These are phyloP conservation scores for Magnolia changhungtana DNA, from an alignment of 164 flowering plant species.

Conservation along the genomic window DNA sequence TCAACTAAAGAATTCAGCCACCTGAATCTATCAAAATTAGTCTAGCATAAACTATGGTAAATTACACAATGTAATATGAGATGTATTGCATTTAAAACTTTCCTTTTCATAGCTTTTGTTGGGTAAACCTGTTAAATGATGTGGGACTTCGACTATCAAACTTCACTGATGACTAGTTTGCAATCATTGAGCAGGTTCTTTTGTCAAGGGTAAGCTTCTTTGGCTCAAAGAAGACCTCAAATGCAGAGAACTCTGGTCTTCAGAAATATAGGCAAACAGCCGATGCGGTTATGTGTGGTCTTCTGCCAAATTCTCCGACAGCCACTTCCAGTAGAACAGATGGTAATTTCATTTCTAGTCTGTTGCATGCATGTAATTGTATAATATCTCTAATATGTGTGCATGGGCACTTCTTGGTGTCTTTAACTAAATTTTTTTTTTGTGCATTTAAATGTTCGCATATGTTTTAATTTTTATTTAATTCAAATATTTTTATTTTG, in stretches of 20 bases:
- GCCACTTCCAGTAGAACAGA: slow-evolving; percentile 85
- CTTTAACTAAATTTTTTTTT: not conserved
- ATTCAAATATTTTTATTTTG: not conserved
- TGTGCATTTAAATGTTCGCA: not conserved
- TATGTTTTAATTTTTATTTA: not conserved
- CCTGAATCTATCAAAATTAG: no score
- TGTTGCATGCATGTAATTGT: not conserved
- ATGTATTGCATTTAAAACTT: not conserved
- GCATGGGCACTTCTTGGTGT: not conserved
- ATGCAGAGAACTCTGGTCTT: slow-evolving; percentile 38
- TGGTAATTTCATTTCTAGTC: slow-evolving; percentile 34
- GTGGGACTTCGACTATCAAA: not conserved
- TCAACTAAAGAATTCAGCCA: no score
- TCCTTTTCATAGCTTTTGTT: not conserved
- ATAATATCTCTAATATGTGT: not conserved
- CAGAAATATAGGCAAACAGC: slow-evolving; percentile 71
- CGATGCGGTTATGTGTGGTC: slow-evolving; percentile 90
- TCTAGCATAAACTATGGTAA: no score
- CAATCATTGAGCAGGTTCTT: slow-evolving; percentile 60
- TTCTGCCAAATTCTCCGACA: slow-evolving; percentile 84
- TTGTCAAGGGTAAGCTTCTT: slow-evolving; percentile 76
- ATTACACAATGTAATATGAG: not conserved
- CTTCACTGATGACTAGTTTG: slow-evolving; percentile 4
- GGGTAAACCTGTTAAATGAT: slow-evolving; percentile 3
- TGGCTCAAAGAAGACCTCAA: slow-evolving; percentile 37